Evolutionary conservation across 73 alveolate species (phyloP).

Genomic region (Durusdinium trenchii): DNA sequence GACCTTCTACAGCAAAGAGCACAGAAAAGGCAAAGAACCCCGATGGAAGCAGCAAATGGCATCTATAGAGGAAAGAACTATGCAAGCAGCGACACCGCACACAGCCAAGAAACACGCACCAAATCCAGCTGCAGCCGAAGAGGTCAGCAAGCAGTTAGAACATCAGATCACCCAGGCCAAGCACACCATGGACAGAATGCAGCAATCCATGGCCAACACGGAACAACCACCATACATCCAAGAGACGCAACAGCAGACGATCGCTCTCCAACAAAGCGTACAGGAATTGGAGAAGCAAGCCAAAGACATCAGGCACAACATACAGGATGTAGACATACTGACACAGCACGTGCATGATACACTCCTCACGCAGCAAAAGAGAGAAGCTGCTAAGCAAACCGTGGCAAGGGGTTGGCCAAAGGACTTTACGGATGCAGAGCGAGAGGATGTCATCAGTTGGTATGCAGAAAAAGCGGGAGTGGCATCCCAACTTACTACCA

Average conservation of each 20-base stretch:
- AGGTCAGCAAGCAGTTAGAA: background rate
- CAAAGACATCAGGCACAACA: background rate
- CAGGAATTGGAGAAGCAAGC: background rate
- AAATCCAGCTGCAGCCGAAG: background rate
- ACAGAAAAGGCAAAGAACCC: background rate
- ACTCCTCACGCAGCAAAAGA: slow-evolving; percentile 19
- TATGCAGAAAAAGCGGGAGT: background rate
- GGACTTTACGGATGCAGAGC: slow-evolving; percentile 19
- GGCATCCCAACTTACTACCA: background rate
- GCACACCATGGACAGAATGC: background rate
- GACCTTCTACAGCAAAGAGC: background rate
- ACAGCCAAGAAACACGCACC: background rate
- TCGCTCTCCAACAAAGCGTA: slow-evolving; percentile 29
- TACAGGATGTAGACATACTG: slow-evolving; percentile 28
- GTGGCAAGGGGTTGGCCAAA: slow-evolving; percentile 54
- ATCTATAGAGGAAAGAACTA: background rate
- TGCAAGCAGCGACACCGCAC: slow-evolving; percentile 27
- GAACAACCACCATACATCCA: slow-evolving; percentile 17
- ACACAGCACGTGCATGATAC: background rate
- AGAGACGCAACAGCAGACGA: slow-evolving; percentile 44
- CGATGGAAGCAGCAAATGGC: slow-evolving; percentile 8
- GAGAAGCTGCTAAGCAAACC: slow-evolving; percentile 37
- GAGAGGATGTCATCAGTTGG: slow-evolving; percentile 32
- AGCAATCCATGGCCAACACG: background rate
- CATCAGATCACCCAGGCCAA: slow-evolving; percentile 11